Evolutionary conservation across 2,329 filamentous ascomycete genomes (phyloP).

Genomic region (Colletotrichum limetticola): DNA sequence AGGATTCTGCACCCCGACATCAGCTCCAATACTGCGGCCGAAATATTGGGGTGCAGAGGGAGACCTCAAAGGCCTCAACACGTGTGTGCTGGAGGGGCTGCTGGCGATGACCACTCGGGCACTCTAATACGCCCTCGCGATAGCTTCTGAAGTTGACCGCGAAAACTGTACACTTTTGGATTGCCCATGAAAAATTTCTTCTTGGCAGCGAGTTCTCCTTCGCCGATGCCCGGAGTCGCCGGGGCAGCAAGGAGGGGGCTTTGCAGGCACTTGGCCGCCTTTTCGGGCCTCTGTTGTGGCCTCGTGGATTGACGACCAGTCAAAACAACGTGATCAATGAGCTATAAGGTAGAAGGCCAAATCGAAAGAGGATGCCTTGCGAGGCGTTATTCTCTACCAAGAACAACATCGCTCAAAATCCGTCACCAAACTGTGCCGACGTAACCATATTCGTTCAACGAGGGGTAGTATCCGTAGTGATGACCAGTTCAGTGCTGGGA

Average conservation of each 20-base stretch:
- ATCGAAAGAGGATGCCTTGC: slow-evolving; percentile 24
- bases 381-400: slow-evolving; percentile 9
- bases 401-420: slow-evolving; percentile 3
- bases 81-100: not conserved
- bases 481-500: not conserved
- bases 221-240: slow-evolving; percentile 3
- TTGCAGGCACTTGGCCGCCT: slow-evolving; percentile 32
- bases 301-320: slow-evolving; percentile 18
- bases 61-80: not conserved
- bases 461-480: not conserved
- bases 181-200: not conserved
- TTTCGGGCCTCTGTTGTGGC: slow-evolving; percentile 32
- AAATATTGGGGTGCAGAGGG: slow-evolving; percentile 6
- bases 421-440: not conserved
- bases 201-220: not conserved
- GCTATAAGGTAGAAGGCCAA: not conserved
- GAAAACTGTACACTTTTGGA: not conserved
- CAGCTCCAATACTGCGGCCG: slow-evolving; percentile 1
- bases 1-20: not conserved
- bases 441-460: not conserved
- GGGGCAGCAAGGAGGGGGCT: slow-evolving; percentile 22
- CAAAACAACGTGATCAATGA: slow-evolving; percentile 10
- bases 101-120: not conserved
- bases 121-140: not conserved
- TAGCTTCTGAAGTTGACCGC: not conserved